Conservation (phyloP, 768 basidiomycete species). For the Cytidiella melzeri region DNA sequence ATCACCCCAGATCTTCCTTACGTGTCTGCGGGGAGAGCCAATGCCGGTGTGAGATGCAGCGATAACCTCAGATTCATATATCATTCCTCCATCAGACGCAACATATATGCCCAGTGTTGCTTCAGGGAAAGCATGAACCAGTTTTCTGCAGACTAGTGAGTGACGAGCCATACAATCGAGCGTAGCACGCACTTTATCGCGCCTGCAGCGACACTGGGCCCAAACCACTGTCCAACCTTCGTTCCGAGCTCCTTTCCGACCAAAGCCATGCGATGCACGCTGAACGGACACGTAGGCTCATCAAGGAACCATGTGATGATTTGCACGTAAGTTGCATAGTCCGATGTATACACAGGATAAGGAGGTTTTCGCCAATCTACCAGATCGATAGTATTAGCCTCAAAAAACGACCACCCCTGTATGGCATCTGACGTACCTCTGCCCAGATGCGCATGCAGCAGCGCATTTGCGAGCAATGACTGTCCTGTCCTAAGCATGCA, state of each 20-base stretch:
- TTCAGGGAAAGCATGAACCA: constrained; percentile 75
- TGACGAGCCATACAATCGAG: neutral
- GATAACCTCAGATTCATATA: constrained; percentile 85
- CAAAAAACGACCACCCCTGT: neutral
- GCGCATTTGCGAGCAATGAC: constrained; percentile 71
- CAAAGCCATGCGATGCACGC: constrained; percentile 93
- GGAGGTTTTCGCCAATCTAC: constrained; percentile 84
- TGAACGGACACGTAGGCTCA: constrained; percentile 84
- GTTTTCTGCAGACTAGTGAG: constrained; percentile 41
- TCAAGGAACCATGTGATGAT: constrained; percentile 96
- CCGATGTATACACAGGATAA: constrained; percentile 47
- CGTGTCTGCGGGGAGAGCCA: constrained; percentile 23
- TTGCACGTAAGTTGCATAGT: constrained; percentile 83
- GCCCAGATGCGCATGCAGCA: constrained; percentile 71
- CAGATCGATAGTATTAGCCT: neutral
- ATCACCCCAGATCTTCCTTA: constrained; percentile 57
- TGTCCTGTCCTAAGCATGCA: constrained; percentile 91
- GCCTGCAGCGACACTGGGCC: constrained; percentile 95
- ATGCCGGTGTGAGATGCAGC: constrained; percentile 50
- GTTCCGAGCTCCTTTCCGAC: constrained; percentile 94
- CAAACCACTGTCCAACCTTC: constrained; percentile 97
- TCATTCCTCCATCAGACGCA: constrained; percentile 66
- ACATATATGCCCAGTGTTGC: constrained; percentile 77
- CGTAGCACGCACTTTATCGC: constrained; percentile 67
- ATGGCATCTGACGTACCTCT: constrained; percentile 43